A percentile compares a stretch with the other conserved stretches of the same genome.
Conservation (phyloP, 768 basidiomycete genomes). For the Tulasnella sp. region DNA sequence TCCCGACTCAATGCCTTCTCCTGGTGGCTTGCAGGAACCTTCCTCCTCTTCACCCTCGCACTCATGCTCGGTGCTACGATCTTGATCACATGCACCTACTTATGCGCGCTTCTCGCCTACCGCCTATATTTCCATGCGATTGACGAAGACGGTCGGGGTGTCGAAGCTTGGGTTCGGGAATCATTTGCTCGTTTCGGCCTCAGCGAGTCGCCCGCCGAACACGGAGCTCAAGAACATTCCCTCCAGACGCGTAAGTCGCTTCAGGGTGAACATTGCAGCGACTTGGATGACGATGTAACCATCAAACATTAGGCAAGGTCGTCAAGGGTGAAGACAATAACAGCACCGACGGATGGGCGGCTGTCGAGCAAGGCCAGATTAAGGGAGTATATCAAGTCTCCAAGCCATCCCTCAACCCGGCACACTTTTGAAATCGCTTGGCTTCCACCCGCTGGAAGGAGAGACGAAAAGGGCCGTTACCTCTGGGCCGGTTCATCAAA, state of each 20-base stretch:
- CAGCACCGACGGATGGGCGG: conserved; percentile 6
- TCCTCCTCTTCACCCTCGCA: neutral
- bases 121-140: neutral
- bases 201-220: neutral
- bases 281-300: too few relatives aligned
- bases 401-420: too few relatives aligned
- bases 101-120: neutral
- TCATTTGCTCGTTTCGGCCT: neutral
- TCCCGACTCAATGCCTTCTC: neutral
- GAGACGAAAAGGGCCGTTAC: too few relatives aligned
- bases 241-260: neutral
- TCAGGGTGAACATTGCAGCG: too few relatives aligned
- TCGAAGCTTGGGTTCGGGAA: conserved; percentile 1
- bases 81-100: conserved; percentile 1
- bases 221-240: neutral
- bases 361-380: neutral
- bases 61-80: neutral
- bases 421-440: too few relatives aligned
- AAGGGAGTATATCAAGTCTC: too few relatives aligned
- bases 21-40: neutral
- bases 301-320: neutral
- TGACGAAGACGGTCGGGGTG: neutral
- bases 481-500: too few relatives aligned
- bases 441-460: too few relatives aligned
- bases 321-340: neutral